Percentiles rank a stretch among this genome's conserved stretches.
phyloP scores from a whole-genome alignment of 371 early-diverging fungal species.

The Actinomortierella ambigua region DNA sequence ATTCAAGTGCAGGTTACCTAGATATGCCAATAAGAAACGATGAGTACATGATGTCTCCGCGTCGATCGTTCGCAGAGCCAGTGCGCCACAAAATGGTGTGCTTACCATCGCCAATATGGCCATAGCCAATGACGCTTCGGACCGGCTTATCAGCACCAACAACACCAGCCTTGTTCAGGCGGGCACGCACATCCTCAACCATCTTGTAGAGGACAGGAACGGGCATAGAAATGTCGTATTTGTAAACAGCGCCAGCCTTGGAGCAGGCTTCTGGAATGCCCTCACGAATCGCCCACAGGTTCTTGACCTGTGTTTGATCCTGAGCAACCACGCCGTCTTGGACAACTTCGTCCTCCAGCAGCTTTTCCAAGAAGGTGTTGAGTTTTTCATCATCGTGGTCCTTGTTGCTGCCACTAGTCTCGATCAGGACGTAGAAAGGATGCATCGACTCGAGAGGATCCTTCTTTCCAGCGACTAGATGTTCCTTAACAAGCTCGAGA shows the following conservation, averaged over 20 bases:
- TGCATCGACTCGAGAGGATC: conserved; percentile 67
- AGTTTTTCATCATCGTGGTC: conserved; percentile 93
- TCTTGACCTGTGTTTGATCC: conserved; percentile 70
- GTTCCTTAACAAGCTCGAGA: conserved; percentile 73
- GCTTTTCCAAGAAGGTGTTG: conserved; percentile 65
- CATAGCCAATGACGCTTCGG: conserved; percentile 87
- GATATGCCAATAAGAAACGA: background rate
- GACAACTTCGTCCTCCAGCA: conserved; percentile 73
- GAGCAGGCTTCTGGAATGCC: conserved; percentile 90
- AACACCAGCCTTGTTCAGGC: conserved; percentile 65
- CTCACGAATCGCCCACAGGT: conserved; percentile 92
- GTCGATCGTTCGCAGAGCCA: background rate
- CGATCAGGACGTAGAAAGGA: conserved; percentile 92
- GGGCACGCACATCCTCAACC: conserved; percentile 80
- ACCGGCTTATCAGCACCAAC: conserved; percentile 61
- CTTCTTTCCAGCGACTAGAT: conserved; percentile 59
- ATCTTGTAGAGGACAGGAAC: conserved; percentile 82
- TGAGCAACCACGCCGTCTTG: conserved; percentile 93
- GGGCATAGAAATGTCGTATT: conserved; percentile 92
- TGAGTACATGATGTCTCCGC: background rate
- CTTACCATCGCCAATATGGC: conserved; percentile 85
- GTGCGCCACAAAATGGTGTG: background rate
- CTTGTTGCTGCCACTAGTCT: conserved; percentile 91
- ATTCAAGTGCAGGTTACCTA: conserved; percentile 93
- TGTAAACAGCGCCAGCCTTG: conserved; percentile 85